Evolutionary conservation across 805 yeast genomes (phyloP).

Genomic region (Debaryomyces castellii): DNA sequence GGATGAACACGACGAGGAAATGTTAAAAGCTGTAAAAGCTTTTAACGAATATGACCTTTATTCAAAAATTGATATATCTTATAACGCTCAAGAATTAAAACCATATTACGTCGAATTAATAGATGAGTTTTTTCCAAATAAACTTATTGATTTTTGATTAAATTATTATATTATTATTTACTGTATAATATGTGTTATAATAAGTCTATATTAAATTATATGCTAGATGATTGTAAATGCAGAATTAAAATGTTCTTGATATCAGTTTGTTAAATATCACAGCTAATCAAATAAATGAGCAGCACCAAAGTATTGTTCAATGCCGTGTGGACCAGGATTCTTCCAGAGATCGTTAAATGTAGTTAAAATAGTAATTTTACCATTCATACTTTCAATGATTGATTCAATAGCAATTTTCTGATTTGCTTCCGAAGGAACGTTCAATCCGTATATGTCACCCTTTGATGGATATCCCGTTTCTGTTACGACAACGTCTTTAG

Average conservation of each 20-base stretch:
- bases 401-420: conserved; percentile 68
- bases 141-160: conserved; percentile 51
- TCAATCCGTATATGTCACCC: conserved; percentile 70
- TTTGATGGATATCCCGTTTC: conserved; percentile 89
- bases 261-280: neutral
- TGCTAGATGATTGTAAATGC: conserved; percentile 2
- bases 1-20: conserved; percentile 60
- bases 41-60: conserved; percentile 70
- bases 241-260: neutral
- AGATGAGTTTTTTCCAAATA: conserved; percentile 64
- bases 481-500: conserved; percentile 58
- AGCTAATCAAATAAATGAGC: conserved; percentile 33
- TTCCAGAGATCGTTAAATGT: conserved; percentile 90
- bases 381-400: conserved; percentile 57
- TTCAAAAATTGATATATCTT: conserved; percentile 54
- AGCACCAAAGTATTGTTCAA: conserved; percentile 86
- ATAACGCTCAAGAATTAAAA: conserved; percentile 50
- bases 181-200: neutral
- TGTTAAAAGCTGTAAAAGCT: conserved; percentile 62
- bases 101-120: conserved; percentile 62
- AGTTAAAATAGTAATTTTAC: conserved; percentile 69
- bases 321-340: conserved; percentile 73
- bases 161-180: neutral
- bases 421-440: conserved; percentile 68
- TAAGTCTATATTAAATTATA: neutral